phyloP scores from a whole-genome alignment of 345 rosid species.

The Brassica nigra region DNA sequence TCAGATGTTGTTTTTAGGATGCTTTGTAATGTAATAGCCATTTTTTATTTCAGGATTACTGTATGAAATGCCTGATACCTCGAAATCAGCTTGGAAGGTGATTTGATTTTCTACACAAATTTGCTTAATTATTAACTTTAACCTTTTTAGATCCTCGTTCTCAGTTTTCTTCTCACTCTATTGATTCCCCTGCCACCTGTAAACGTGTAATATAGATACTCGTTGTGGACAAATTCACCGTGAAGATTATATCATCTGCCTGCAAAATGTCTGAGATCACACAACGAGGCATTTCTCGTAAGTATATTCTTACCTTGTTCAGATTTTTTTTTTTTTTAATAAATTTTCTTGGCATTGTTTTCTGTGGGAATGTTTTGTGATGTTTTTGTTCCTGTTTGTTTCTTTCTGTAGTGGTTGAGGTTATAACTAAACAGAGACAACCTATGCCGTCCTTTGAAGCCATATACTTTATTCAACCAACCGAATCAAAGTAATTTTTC shows the following conservation, averaged over 20 bases:
- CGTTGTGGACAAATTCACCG: conserved; percentile 87
- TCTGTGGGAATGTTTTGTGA: background rate
- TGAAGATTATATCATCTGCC: conserved; percentile 81
- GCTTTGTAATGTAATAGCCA: background rate
- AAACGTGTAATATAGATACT: conserved; percentile 59
- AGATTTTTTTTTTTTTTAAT: no score
- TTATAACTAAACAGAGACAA: conserved; percentile 78
- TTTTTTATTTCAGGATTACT: conserved; percentile 63
- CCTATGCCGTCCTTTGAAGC: conserved; percentile 91
- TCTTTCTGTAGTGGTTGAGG: conserved; percentile 78
- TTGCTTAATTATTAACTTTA: background rate
- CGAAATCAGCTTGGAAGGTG: conserved; percentile 93
- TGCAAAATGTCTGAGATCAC: conserved; percentile 97
- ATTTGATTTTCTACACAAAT: background rate
- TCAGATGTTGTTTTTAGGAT: background rate
- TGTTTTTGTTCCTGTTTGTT: background rate
- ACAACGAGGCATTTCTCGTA: conserved; percentile 91
- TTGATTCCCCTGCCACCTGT: background rate
- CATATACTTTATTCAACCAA: conserved; percentile 89
- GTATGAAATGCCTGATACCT: conserved; percentile 81
- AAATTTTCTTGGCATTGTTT: background rate
- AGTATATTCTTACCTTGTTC: conserved; percentile 33
- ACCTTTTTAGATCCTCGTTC: background rate
- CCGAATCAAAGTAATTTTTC: conserved; percentile 71
- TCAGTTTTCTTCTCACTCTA: background rate